Evolutionary conservation across 352 stramenopile genomes (phyloP), one percentile per base, ranked within the genome.

Genomic region (Globisporangium cylindrosporum): DNA sequence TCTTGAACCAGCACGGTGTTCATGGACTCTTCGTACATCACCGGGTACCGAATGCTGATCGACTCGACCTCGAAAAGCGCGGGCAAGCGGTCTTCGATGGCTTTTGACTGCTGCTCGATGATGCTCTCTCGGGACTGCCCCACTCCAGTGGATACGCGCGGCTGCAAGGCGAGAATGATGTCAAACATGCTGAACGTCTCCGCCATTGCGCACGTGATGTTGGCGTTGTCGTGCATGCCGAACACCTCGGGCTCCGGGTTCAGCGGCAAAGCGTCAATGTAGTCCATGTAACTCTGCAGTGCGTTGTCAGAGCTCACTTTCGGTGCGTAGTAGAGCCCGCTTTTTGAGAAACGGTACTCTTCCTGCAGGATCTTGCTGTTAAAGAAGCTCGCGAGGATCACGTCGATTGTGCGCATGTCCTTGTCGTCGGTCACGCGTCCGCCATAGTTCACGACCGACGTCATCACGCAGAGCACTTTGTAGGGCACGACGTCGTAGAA

Each of bases 211-310:
- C 90, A 98, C 14, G 93, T 97, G 73, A 98, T 98, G 71, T 95
- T 97, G 46, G 94, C 94, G 73, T 98, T 98, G 58, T 97, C 87
- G 72, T 98, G 94, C 93, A 98, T 98, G 32, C 94, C 94, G 76
- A 98, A 98, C 8, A 97, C 88, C 70, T 98, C 93, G 0, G 94
- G 94, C 65, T 98, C 92, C 0, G 90, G 86, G 61, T 96, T 97
- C 20, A 97, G 80, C 57, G 75, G 92, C 61, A 97, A 69, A 1
- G 54, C 69, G 51, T 97, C 88, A 56, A 98, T 98, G 75, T 97
- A 97, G 12, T 82, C 77, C 46, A 98, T 68, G 71, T 96, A 97
- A 49, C 75, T 80, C 24, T 68, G 83, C 64, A 86, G 95, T 2
- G 89, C 80, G 36, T 90, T 79, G 36, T 92, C 81, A 1, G 78